phyloP scores from a whole-genome alignment of 2,329 filamentous ascomycete species.

The Sporothrix variecibatus region DNA sequence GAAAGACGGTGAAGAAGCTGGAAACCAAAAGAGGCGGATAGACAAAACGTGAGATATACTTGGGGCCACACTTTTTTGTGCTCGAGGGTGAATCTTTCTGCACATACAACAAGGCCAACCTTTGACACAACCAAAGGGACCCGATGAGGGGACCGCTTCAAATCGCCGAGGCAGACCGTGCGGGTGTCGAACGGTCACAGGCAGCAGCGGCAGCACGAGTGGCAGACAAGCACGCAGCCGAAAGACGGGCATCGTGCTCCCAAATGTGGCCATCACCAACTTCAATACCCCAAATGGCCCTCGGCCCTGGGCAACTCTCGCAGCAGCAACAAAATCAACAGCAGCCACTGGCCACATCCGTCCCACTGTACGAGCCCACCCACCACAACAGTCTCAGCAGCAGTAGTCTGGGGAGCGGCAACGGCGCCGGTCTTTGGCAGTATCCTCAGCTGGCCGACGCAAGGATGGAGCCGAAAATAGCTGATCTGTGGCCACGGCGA shows the following conservation, averaged over 20 bases:
- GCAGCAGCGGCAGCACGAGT: neutral
- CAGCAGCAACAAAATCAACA: neutral
- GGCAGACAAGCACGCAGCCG: neutral
- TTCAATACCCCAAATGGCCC: neutral
- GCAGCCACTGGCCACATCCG: neutral
- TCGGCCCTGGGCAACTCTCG: neutral
- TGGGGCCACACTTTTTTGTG: neutral
- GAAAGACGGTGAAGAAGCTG: neutral
- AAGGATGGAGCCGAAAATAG: neutral
- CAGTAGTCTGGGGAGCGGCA: neutral
- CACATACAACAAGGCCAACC: neutral
- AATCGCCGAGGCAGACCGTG: neutral
- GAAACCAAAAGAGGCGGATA: neutral
- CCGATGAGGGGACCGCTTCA: neutral
- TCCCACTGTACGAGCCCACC: neutral
- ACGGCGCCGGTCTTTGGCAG: neutral
- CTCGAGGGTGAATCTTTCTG: neutral
- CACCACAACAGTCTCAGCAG: neutral
- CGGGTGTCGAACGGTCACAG: neutral
- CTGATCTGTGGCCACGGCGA: slow-evolving; percentile 2
- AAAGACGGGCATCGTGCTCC: neutral
- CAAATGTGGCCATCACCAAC: slow-evolving; percentile 13
- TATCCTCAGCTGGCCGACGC: neutral
- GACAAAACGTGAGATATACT: neutral
- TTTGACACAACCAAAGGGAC: no score